Base-by-base conservation (phyloP, 306 rosid genomes). In the Prunus mongolica region DNA sequence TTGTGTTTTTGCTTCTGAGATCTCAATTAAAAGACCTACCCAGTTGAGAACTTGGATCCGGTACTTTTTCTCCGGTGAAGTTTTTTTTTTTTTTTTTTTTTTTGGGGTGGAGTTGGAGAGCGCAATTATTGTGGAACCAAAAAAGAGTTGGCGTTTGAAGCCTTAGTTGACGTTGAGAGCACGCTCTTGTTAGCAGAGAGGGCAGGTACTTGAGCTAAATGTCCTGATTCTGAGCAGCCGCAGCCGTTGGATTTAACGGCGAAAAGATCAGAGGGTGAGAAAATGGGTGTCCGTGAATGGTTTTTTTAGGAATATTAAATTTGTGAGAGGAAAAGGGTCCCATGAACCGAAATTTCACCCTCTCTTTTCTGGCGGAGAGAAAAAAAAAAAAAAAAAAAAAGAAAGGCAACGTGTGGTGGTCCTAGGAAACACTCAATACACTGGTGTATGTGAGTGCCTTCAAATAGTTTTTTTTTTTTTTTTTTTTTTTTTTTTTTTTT, bases 101-200 rank as follows among this genome's bases (percentile, higher is more conserved):
- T 34, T 6, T 1, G 2, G 44, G 9, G 9, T 38, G n/a, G 4
- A 61, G 49, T 15, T 65, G 47, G 47, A 52, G 41, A 58, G 46
- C 22, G 20, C 81, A 81, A 84, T 84, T 71, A 84, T 84, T 83
- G 89, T 67, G 38, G 19, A 71, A 65, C 70, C 69, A 65, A 65
- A 52, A 6, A 66, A 77, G 16, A 25, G 75, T 75, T 69, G 82
- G 80, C 67, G 77, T 74, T 46, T 6, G 9, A 74, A 72, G 41
- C 67, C 66, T 51, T 65, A 38, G 8, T 32, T 63, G 69, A 82
- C 72, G 85, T 68, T 76, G 63, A 55, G 63, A 49, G 73, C 19
- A 50, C 28, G 49, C 27, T 13, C 50, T 6, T 7, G 28, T 51
- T 13, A 6, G 73, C 6, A 52, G 16, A 41, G 38, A 20, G 30